A percentile compares a stretch with the other conserved stretches of the same genome.
Evolutionary conservation across 345 rosid genomes (phyloP).

Genomic region (Xanthoceras sorbifolium): DNA sequence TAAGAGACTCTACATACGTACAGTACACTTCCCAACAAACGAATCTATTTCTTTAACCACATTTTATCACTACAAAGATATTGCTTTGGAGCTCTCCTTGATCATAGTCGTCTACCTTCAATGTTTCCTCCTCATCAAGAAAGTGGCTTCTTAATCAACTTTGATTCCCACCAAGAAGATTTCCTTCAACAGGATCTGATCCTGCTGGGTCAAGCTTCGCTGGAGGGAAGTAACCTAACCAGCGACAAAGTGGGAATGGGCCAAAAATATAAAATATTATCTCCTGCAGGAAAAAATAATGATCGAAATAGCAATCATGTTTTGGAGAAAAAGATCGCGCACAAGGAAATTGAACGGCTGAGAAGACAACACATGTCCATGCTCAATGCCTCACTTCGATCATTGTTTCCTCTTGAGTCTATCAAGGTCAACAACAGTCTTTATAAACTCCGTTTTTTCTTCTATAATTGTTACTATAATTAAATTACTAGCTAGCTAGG

Average conservation of each 20-base stretch:
- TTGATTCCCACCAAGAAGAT: slow-evolving; percentile 11
- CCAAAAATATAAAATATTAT: slow-evolving; percentile 9
- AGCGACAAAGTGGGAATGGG: slow-evolving; percentile 16
- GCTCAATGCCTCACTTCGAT: slow-evolving; percentile 44
- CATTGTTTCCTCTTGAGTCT: slow-evolving; percentile 46
- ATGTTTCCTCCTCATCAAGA: slow-evolving; percentile 4
- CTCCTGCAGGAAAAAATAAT: background rate
- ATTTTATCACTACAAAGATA: slow-evolving; percentile 3
- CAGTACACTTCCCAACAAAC: background rate
- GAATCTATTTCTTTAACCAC: slow-evolving; percentile 6
- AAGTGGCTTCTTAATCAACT: background rate
- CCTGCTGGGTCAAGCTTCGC: slow-evolving; percentile 15
- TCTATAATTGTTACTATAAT: background rate
- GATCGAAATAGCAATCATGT: background rate
- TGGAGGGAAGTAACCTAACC: slow-evolving; percentile 13
- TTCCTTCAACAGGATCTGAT: slow-evolving; percentile 10
- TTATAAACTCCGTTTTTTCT: background rate
- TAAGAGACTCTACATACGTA: background rate
- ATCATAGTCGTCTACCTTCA: slow-evolving; percentile 11
- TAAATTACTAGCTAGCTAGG: too few relatives aligned
- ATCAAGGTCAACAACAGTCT: slow-evolving; percentile 35
- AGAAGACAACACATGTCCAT: slow-evolving; percentile 48
- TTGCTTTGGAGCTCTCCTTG: background rate
- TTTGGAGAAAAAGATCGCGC: slow-evolving; percentile 29
- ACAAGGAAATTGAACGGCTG: slow-evolving; percentile 48